These are phyloP conservation scores for Ophiostoma sp. DNA, from an alignment of 2,329 filamentous ascomycete species.

Conservation along the genomic window DNA sequence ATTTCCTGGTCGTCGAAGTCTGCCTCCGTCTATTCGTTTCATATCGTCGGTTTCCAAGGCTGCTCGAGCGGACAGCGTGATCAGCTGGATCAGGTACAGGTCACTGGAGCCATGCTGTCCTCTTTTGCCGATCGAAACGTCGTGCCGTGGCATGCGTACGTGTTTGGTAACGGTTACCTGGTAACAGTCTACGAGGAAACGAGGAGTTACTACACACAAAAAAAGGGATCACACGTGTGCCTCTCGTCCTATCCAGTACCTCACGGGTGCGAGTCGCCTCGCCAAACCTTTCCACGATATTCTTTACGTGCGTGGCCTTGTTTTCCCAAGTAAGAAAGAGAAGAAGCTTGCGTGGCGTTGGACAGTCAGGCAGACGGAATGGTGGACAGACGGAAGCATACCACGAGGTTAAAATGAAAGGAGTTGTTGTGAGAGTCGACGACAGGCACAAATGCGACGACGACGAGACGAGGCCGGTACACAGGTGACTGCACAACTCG, in stretches of 20 bases:
- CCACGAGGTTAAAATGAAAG: not conserved
- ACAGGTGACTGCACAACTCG: not conserved
- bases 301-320: not conserved
- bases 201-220: not conserved
- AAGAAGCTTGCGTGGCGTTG: constrained; percentile 25
- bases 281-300: not conserved
- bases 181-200: not conserved
- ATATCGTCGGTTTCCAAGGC: not conserved
- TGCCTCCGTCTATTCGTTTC: not conserved
- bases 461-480: not conserved
- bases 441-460: not conserved
- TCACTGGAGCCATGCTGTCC: not conserved
- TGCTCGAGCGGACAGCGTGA: not conserved
- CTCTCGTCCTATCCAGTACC: not conserved
- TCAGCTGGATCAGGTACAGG: not conserved
- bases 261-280: not conserved
- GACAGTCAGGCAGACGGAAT: not conserved
- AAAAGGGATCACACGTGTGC: not conserved
- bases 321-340: not conserved
- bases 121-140: not conserved
- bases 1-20: not conserved
- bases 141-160: not conserved
- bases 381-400: not conserved
- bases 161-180: not conserved
- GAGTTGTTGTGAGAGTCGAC: not conserved